These are phyloP conservation scores for Schizothecium vesticola DNA, from an alignment of 495 filamentous ascomycete genomes.

Conservation along the genomic window DNA sequence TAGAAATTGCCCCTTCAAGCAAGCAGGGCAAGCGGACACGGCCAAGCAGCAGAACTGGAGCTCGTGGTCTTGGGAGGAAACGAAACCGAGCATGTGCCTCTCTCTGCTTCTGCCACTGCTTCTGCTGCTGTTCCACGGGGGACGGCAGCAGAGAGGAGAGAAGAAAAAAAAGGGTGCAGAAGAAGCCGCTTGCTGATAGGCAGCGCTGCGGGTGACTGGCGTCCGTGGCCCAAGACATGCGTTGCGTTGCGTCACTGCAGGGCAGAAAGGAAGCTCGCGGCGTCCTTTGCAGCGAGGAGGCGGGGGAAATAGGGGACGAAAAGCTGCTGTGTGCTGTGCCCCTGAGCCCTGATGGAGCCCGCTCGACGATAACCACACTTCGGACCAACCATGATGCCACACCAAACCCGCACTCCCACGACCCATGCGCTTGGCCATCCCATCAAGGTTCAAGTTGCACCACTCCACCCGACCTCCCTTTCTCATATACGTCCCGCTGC, in stretches of 20 bases:
- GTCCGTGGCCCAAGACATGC: background rate
- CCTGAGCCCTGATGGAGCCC: background rate
- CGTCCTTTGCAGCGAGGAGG: background rate
- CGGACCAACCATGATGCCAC: background rate
- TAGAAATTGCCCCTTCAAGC: background rate
- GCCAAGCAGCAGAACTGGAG: background rate
- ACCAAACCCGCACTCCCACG: background rate
- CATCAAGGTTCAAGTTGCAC: background rate
- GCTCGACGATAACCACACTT: background rate
- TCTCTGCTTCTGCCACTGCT: background rate
- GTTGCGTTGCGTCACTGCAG: background rate
- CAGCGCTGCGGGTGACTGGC: background rate
- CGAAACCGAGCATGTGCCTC: too few species aligned
- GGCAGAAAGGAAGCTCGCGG: background rate
- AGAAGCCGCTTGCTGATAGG: background rate
- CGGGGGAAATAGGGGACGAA: background rate
- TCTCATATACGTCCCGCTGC: conserved; percentile 9
- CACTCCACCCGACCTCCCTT: conserved; percentile 2
- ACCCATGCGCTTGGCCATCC: background rate
- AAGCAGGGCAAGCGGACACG: background rate
- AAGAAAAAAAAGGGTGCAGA: background rate
- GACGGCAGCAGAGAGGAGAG: background rate
- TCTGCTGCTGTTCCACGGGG: background rate
- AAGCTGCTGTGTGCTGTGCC: background rate
- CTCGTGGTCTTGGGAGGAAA: background rate